Conservation (phyloP, 1,284 basidiomycete genomes). For the Cryptococcus sp. region DNA sequence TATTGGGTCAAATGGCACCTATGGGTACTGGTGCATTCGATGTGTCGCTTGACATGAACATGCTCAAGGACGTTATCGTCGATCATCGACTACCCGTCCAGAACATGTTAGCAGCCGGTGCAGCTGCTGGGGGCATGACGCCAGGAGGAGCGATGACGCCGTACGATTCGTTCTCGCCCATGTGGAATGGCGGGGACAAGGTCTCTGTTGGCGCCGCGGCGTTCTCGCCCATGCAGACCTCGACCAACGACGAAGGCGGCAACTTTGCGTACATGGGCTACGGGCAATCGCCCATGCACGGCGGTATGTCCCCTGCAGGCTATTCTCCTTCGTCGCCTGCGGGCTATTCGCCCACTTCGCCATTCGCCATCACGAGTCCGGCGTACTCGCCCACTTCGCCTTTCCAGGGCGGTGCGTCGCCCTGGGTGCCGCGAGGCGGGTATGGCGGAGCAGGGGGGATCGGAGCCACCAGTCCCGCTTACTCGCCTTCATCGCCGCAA, state of each 20-base stretch:
- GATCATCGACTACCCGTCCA: conserved; percentile 90
- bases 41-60: conserved; percentile 92
- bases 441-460: conserved; percentile 49
- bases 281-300: conserved; percentile 76
- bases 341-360: conserved; percentile 79
- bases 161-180: conserved; percentile 82
- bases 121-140: conserved; percentile 78
- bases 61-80: conserved; percentile 98
- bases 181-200: conserved; percentile 51
- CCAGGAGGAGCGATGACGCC: conserved; percentile 86
- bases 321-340: conserved; percentile 55
- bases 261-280: conserved; percentile 71
- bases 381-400: conserved; percentile 73
- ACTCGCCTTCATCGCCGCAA: conserved; percentile 78
- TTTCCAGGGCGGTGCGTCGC: conserved; percentile 70
- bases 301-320: conserved; percentile 62
- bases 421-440: conserved; percentile 63
- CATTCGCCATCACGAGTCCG: conserved; percentile 58
- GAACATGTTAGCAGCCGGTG: conserved; percentile 73
- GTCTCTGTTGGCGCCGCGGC: conserved; percentile 79
- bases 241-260: conserved; percentile 76
- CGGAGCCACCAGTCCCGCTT: conserved; percentile 56
- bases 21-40: conserved; percentile 97
- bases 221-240: conserved; percentile 91
- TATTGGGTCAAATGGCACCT: conserved; percentile 98